phyloP scores from a whole-genome alignment of 1,284 basidiomycete genomes.

The Papiliotrema flavescens region DNA sequence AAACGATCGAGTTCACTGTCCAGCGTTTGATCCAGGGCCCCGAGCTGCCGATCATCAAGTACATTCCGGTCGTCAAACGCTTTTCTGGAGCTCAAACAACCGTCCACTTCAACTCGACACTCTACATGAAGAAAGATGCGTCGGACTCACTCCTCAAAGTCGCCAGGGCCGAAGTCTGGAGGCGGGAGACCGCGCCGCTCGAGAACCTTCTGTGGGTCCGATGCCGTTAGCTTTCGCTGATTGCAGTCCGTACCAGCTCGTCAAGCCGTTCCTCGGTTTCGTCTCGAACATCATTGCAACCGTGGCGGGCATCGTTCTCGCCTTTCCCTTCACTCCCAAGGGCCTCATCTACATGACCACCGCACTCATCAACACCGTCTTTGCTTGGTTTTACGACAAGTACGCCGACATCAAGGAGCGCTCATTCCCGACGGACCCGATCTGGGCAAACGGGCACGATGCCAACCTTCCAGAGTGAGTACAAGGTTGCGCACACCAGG shows the following conservation, averaged over 20 bases:
- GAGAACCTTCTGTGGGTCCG: constrained; percentile 27
- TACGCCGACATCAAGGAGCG: constrained; percentile 26
- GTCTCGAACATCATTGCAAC: background rate
- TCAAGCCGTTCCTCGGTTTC: constrained; percentile 18
- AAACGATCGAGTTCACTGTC: constrained; percentile 22
- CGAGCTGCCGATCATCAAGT: constrained; percentile 8
- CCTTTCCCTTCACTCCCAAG: constrained; percentile 3
- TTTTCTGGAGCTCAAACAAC: constrained; percentile 11
- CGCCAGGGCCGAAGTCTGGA: constrained; percentile 24
- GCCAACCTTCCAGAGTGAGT: constrained; percentile 4
- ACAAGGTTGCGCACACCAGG: background rate
- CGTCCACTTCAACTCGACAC: constrained; percentile 12
- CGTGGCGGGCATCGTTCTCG: background rate
- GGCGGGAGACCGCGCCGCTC: constrained; percentile 10
- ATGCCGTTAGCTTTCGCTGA: background rate
- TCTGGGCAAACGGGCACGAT: background rate
- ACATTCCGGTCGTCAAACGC: constrained; percentile 4
- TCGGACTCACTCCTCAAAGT: constrained; percentile 27
- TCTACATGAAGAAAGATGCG: constrained; percentile 26
- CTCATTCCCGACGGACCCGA: constrained; percentile 5
- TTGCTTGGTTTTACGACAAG: constrained; percentile 24
- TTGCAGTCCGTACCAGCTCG: constrained; percentile 15
- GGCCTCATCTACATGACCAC: constrained; percentile 17
- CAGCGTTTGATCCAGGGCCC: constrained; percentile 19
- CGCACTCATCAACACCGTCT: constrained; percentile 16